Percentiles rank a stretch among this genome's conserved stretches.
phyloP scores from a whole-genome alignment of 805 yeast genomes.

The Wickerhamomyces bovis region DNA sequence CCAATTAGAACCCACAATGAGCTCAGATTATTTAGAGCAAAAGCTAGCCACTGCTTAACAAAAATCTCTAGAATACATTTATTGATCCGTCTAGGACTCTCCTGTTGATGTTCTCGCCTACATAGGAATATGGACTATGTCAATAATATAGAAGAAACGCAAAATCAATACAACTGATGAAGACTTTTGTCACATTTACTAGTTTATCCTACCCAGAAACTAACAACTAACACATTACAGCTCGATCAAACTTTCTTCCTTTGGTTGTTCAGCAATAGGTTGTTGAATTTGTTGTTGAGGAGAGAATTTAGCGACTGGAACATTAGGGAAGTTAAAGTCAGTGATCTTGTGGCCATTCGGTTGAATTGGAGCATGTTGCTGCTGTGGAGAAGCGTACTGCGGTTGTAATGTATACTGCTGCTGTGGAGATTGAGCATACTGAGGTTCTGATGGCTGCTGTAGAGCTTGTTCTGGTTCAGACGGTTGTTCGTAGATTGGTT shows the following conservation, averaged over 20 bases:
- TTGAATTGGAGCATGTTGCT: neutral
- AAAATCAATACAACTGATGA: no score
- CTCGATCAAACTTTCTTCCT: conserved; percentile 22
- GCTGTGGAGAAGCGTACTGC: conserved; percentile 16
- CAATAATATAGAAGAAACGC: no score
- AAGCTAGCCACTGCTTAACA: no score
- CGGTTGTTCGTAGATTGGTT: conserved; percentile 3
- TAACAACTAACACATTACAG: conserved; percentile 23
- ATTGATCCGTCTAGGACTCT: no score
- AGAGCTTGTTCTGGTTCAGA: conserved; percentile 5
- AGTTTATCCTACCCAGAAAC: no score
- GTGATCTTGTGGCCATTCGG: conserved; percentile 21
- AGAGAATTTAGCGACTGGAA: conserved; percentile 27
- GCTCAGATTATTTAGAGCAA: no score
- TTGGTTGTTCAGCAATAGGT: conserved; percentile 5
- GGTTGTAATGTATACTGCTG: conserved; percentile 6
- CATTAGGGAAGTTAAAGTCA: conserved; percentile 35
- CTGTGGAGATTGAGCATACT: conserved; percentile 8
- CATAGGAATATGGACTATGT: no score
- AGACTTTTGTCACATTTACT: no score
- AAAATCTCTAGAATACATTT: no score
- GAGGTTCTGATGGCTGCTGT: conserved; percentile 8
- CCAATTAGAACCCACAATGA: no score
- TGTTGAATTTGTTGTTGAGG: conserved; percentile 8
- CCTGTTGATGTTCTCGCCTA: no score